These are phyloP conservation scores for Pseudozyma tsukubaensis DNA, from an alignment of 1,284 basidiomycete species.

Conservation along the genomic window DNA sequence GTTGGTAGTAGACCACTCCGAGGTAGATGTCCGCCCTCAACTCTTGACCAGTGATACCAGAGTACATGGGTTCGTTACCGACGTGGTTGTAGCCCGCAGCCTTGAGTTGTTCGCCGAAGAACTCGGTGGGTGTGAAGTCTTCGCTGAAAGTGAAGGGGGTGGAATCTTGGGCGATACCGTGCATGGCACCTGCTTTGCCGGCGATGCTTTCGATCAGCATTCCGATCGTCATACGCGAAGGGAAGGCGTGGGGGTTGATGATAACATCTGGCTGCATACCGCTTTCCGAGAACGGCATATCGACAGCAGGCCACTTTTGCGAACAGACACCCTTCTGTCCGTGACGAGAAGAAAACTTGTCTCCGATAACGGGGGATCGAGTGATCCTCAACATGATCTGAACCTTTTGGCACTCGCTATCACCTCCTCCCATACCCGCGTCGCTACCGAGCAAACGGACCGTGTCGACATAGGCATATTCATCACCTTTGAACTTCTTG, in stretches of 20 bases:
- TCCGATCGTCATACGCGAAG: slow-evolving; percentile 99
- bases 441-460: slow-evolving; percentile 91
- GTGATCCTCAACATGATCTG: slow-evolving; percentile 94
- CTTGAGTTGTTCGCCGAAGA: slow-evolving; percentile 94
- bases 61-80: slow-evolving; percentile 99
- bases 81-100: slow-evolving; percentile 98
- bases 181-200: slow-evolving; percentile 97
- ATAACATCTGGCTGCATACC: slow-evolving; percentile 99
- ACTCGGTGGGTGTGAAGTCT: slow-evolving; percentile 92
- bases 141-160: slow-evolving; percentile 86
- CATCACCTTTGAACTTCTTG: slow-evolving; percentile 97
- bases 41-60: slow-evolving; percentile 97
- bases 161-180: slow-evolving; percentile 96
- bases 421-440: slow-evolving; percentile 73
- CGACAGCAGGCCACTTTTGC: slow-evolving; percentile 96
- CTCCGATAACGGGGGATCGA: slow-evolving; percentile 95
- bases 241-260: slow-evolving; percentile 99
- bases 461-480: slow-evolving; percentile 88
- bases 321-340: slow-evolving; percentile 99
- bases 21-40: slow-evolving; percentile 99
- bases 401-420: slow-evolving; percentile 89
- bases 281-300: slow-evolving; percentile 99
- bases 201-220: slow-evolving; percentile 99
- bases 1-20: slow-evolving; percentile 98
- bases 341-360: slow-evolving; percentile 98